Base-by-base conservation (phyloP, 768 basidiomycete species). In the Lactarius vividus region DNA sequence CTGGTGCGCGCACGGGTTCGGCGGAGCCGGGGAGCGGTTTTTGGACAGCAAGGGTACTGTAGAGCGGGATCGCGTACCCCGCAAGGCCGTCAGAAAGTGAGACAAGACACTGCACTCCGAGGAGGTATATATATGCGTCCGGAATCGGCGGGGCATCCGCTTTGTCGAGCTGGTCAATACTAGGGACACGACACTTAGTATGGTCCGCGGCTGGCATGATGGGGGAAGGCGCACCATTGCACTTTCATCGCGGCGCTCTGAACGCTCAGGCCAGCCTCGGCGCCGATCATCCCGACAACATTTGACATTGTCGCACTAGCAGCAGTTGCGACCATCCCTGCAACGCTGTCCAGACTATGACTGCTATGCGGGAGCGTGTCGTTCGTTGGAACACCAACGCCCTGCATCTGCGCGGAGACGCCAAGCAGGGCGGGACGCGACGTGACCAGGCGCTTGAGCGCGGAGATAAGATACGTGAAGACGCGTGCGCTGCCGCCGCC, bases 91-190 rank as follows among this genome's bases (percentile, higher is more conserved):
- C 93, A 66, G 90, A 93, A 2, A 99, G 78, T 0, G 92, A 88
- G 33, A 90, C 83, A 10, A 98, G 82, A 72, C 91, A 95, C 71
- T 98, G 95, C 0, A 97, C 84, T 0, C 88, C 92, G 1, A 99
- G 84, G 9, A 99, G 88, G 73, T 96, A 96, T 68, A 96, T 84
- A 74, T 99, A 98, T 4, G 91, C 83, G 65, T 99, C 97, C 0
- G 97, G 96, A 61, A 98, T 95, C 0, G 86, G 82, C 0, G 97
- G 97, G 0, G 95, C 87, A 71, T 99, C 97, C 0, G 94, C 91
- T 75, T 99, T 99, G 79, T 99, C 96, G 15, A 98, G 85, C 75
- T 98, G 97, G 74, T 99, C 96, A 71, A 99, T 98, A 74, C 96
- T 97, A 44, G 28, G 28, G 23, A 5, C 9, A 42, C 0, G 26